Conservation (phyloP, 2,329 filamentous ascomycete genomes). For the Reticulascus tulasneorum region DNA sequence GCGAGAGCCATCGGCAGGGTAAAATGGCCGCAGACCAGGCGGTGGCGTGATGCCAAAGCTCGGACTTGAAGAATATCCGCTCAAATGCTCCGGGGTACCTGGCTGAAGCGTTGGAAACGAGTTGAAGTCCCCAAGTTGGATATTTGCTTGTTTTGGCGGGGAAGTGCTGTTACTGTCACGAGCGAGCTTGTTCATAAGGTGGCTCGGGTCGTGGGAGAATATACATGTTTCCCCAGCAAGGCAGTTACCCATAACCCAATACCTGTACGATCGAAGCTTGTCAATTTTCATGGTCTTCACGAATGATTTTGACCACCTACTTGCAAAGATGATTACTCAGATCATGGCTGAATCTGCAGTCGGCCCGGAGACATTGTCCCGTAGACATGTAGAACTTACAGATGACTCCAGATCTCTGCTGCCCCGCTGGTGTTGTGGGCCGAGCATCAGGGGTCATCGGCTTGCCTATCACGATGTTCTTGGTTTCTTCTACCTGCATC, state of each 20-base stretch:
- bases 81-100: slow-evolving; percentile 54
- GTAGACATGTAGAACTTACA: slow-evolving; percentile 97
- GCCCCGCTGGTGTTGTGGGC: slow-evolving; percentile 70
- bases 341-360: slow-evolving; percentile 96
- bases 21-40: slow-evolving; percentile 64
- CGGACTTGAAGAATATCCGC: slow-evolving; percentile 48
- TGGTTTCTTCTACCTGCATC: slow-evolving; percentile 47
- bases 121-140: slow-evolving; percentile 76
- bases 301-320: slow-evolving; percentile 52
- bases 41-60: slow-evolving; percentile 60
- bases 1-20: slow-evolving; percentile 58
- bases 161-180: slow-evolving; percentile 66
- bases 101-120: slow-evolving; percentile 76
- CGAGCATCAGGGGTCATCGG: slow-evolving; percentile 75
- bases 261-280: slow-evolving; percentile 50
- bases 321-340: slow-evolving; percentile 96
- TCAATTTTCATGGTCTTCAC: background rate
- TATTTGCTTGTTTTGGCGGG: slow-evolving; percentile 60
- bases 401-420: slow-evolving; percentile 80
- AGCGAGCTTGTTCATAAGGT: slow-evolving; percentile 76
- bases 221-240: slow-evolving; percentile 90
- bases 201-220: slow-evolving; percentile 92
- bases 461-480: slow-evolving; percentile 79
- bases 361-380: slow-evolving; percentile 90
- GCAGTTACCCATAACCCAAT: slow-evolving; percentile 95